Conservation (phyloP, 2,329 filamentous ascomycete genomes). For the Ustilaginoidea virens region DNA sequence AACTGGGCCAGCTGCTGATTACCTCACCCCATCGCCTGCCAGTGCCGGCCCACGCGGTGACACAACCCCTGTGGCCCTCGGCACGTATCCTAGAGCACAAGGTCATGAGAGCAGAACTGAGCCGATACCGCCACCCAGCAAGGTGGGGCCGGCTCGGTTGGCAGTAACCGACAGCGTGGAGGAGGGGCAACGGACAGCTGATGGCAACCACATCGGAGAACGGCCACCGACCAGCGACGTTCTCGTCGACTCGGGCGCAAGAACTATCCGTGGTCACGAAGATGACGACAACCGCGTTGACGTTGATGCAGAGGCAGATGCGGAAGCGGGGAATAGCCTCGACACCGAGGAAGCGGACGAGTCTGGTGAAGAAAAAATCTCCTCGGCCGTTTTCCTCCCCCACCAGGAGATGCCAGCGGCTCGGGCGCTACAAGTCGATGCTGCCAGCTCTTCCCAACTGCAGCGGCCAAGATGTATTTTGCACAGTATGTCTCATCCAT, state of each 20-base stretch:
- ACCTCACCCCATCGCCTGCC: conserved; percentile 8
- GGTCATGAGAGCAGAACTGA: conserved; percentile 9
- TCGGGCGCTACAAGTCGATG: conserved; percentile 14
- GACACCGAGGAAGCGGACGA: conserved; percentile 29
- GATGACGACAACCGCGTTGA: conserved; percentile 9
- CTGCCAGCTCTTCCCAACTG: conserved; percentile 25
- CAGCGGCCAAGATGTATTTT: conserved; percentile 29
- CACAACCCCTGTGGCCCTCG: conserved; percentile 6
- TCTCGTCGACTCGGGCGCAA: not conserved
- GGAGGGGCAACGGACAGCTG: conserved; percentile 21
- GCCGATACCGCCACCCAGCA: conserved; percentile 7
- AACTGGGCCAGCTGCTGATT: conserved; percentile 2
- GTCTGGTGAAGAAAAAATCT: conserved; percentile 72
- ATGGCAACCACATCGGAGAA: conserved; percentile 22
- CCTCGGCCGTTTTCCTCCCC: conserved; percentile 70
- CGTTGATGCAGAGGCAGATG: conserved; percentile 3
- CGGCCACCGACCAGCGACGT: conserved; percentile 12
- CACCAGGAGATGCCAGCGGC: conserved; percentile 42
- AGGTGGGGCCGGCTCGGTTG: conserved; percentile 13
- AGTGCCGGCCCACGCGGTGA: conserved; percentile 2
- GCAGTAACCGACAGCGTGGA: conserved; percentile 13
- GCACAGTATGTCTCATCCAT: conserved; percentile 27
- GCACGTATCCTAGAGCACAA: conserved; percentile 7
- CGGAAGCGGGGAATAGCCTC: too few species aligned
- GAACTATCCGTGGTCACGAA: not conserved